Conservation (phyloP, 495 filamentous ascomycete species). For the Immersiella caudata region DNA sequence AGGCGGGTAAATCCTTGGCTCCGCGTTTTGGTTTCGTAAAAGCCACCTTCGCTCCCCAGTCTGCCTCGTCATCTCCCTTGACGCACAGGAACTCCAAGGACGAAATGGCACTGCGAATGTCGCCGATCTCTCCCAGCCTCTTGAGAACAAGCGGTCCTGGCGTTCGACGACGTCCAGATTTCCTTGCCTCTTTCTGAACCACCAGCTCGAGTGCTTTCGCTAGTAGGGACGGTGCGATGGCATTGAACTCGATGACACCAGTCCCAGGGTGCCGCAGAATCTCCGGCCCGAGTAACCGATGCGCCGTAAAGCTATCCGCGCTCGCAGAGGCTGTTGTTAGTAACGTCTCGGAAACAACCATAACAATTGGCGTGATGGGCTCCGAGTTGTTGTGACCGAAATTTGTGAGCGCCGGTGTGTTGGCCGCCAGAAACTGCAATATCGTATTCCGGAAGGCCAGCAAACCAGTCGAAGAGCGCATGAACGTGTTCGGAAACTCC, state of each 20-base stretch:
- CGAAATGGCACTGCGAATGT: slow-evolving; percentile 88
- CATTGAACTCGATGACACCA: slow-evolving; percentile 85
- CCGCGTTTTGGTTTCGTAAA: slow-evolving; percentile 64
- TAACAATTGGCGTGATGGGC: slow-evolving; percentile 72
- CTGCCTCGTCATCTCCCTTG: slow-evolving; percentile 64
- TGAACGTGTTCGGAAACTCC: slow-evolving; percentile 88
- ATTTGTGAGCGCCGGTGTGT: slow-evolving; percentile 48
- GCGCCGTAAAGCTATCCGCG: slow-evolving; percentile 85
- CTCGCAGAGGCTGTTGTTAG: slow-evolving; percentile 73
- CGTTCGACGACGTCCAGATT: slow-evolving; percentile 65
- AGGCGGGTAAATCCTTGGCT: slow-evolving; percentile 52
- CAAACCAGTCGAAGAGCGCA: slow-evolving; percentile 65
- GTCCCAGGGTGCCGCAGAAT: slow-evolving; percentile 77
- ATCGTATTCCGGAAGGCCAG: slow-evolving; percentile 75
- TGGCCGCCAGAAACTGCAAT: slow-evolving; percentile 69
- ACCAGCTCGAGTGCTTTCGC: slow-evolving; percentile 78
- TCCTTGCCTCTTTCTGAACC: slow-evolving; percentile 75
- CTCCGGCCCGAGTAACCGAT: slow-evolving; percentile 82
- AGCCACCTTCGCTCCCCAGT: slow-evolving; percentile 68
- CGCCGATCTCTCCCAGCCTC: slow-evolving; percentile 76
- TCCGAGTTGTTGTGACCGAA: slow-evolving; percentile 40
- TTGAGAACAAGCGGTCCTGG: slow-evolving; percentile 74
- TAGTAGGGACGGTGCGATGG: slow-evolving; percentile 84
- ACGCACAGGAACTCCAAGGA: slow-evolving; percentile 89
- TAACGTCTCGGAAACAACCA: slow-evolving; percentile 88